These are phyloP conservation scores for Lathyrus oleraceus DNA, from an alignment of 306 rosid species.

Conservation along the genomic window DNA sequence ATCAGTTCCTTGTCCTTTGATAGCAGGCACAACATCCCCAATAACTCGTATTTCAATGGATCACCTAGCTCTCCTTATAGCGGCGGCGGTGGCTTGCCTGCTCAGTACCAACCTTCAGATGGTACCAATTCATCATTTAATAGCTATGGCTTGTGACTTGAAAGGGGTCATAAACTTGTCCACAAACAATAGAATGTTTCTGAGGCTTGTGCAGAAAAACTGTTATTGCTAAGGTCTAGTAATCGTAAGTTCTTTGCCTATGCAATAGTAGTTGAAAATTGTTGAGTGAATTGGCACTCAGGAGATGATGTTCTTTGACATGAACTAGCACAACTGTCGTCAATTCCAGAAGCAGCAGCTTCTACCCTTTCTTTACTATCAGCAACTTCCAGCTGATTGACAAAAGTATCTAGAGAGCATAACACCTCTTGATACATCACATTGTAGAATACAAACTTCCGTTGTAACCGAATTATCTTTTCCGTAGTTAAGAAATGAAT, in stretches of 20 bases:
- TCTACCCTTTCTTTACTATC: slow-evolving; percentile 72
- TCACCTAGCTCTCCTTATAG: too few species aligned
- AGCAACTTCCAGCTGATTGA: slow-evolving; percentile 65
- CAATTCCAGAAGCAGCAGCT: slow-evolving; percentile 57
- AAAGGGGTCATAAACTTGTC: slow-evolving; percentile 53
- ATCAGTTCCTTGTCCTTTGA: too few species aligned
- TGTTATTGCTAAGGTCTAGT: slow-evolving; percentile 79
- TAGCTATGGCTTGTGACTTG: slow-evolving; percentile 58
- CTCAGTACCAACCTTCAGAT: too few species aligned
- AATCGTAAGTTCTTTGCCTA: slow-evolving; percentile 56
- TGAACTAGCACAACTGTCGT: slow-evolving; percentile 68
- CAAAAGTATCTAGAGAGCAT: slow-evolving; percentile 38
- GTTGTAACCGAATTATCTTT: slow-evolving; percentile 49
- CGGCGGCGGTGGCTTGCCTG: too few species aligned
- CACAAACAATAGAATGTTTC: slow-evolving; percentile 63
- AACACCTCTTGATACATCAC: slow-evolving; percentile 40
- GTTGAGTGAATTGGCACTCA: slow-evolving; percentile 43
- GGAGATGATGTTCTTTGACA: slow-evolving; percentile 48
- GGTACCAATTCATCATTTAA: too few species aligned
- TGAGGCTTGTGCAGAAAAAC: slow-evolving; percentile 54
- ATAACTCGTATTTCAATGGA: too few species aligned
- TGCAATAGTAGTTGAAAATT: slow-evolving; percentile 60
- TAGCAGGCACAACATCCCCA: too few species aligned
- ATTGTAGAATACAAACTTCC: slow-evolving; percentile 41
- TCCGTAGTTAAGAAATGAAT: too few species aligned